Evolutionary conservation across 768 basidiomycete genomes (phyloP), one percentile per base, ranked within the genome.

Genomic region (Agrocybe praecox): DNA sequence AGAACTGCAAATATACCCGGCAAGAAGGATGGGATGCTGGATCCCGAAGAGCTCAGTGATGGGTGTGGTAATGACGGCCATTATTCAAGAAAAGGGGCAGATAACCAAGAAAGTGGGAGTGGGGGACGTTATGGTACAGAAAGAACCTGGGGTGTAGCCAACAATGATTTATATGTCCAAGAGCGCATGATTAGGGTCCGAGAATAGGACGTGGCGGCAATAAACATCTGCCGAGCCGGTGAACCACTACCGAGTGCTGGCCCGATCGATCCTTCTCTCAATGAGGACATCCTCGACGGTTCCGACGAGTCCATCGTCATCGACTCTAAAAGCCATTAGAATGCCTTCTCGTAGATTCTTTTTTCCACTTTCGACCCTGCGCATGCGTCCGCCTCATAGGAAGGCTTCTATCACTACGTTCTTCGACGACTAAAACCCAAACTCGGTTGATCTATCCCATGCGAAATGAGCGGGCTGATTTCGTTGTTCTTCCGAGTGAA

Each of bases 1-100:
- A 17, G 46, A 22, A 34, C 18, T 34, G 45, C 11, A 26, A 12
- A 36, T 18, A 43, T 65, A 78, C 78, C 89, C 94, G 62, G 94
- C 94, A 21, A 96, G 85, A 52, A 96, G 70, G 62, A 96, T 83
- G 43, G 94, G 94, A 67, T 96, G 94, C 74, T 89, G 85, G 72
- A 96, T 92, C 51, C 86, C 86, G 71, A 96, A 95, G 53, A 94
- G 78, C 73, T 94, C 82, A 32, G 94, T 96, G 62, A 96, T 81
- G n/a, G 92, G 90, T 6, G 94, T 96, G 19, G 81, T 74, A 57
- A 96, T 87, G 52, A 79, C 74, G 61, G 86, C 77, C 86, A 88
- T 88, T 40, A 56, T 64, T 36, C 40, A 50, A 59, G 51, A 50
- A 51, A 43, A 29, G 26, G 9, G 26, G 9, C 8, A 51, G 36